Evolutionary conservation across 2,329 filamentous ascomycete species (phyloP), one percentile per base, ranked within the genome.

Genomic region (Trichoderma sp.): DNA sequence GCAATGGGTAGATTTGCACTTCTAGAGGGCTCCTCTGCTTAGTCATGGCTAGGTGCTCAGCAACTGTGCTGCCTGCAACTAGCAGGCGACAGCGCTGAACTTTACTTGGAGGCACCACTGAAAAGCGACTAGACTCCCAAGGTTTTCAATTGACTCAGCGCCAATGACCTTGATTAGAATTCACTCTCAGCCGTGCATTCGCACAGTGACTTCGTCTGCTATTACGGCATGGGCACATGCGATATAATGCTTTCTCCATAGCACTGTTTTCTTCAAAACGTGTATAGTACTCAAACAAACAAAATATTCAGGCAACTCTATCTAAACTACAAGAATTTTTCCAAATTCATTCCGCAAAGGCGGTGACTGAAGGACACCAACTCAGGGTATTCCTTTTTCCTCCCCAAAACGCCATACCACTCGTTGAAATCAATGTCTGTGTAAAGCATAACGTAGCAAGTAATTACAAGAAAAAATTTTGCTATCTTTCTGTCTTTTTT

Each of bases 1-100:
- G 73, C 70, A 74, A 74, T 67, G 65, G 72, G 73, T 76, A 72
- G 75, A 77, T 74, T 76, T 76, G 71, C 70, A 68, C 73, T 76
- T 74, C 75, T 73, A 73, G 66, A 69, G 68, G 63, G 46, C 56
- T 37, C 64, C 18, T 8, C n/a, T 30, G 68, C 63, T 69, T 69
- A 69, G 68, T 69, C 68, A 69, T 61, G 28, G 2, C 26, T 21
- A 51, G 52, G 28, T 56, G 54, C 63, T 46, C 63, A 54, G 34
- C 37, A 43, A 34, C 59, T 32, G 26, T 18, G 52, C 52, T 16
- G 11, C 18, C 52, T 24, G 37, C 63, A 46, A 28, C 61, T 65
- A 65, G 51, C 61, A 32, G 51, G 51, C 51, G 39, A 26, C 49
- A 60, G 61, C 61, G 61, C 61, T 65, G 52, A 55, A 65, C 34